phyloP scores from a whole-genome alignment of 78 protist species.

The Guillardia theta region DNA sequence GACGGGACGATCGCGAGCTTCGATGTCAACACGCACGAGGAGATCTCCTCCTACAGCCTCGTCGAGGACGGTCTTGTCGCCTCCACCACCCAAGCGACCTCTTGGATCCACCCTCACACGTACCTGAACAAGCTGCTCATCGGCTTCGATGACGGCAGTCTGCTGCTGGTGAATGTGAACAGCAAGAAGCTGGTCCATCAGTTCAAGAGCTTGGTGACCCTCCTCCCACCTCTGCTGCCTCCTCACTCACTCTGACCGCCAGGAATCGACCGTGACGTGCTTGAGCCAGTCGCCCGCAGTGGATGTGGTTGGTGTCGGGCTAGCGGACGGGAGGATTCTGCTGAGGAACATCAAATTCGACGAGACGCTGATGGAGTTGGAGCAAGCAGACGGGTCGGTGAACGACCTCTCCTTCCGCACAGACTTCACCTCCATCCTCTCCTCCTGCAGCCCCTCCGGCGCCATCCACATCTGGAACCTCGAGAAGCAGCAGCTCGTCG shows the following conservation, averaged over 20 bases:
- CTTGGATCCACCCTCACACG: slow-evolving; percentile 58
- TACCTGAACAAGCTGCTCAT: slow-evolving; percentile 78
- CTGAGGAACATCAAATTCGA: slow-evolving; percentile 64
- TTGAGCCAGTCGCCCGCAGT: slow-evolving; percentile 70
- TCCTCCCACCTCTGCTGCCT: not conserved
- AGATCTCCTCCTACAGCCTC: not conserved
- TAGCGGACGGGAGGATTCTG: slow-evolving; percentile 52
- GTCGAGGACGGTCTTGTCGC: not conserved
- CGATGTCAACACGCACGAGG: not conserved
- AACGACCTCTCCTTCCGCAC: slow-evolving; percentile 66
- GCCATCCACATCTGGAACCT: slow-evolving; percentile 64
- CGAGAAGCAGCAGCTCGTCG: slow-evolving; percentile 34
- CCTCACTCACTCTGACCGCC: too few species aligned
- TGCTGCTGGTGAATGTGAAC: slow-evolving; percentile 64
- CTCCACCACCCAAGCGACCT: not conserved
- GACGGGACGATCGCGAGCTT: not conserved
- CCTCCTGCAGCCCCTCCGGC: slow-evolving; percentile 39
- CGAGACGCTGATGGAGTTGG: slow-evolving; percentile 37
- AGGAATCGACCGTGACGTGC: not conserved
- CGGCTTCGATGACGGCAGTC: slow-evolving; percentile 51
- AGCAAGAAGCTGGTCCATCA: slow-evolving; percentile 50
- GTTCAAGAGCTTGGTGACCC: too few species aligned
- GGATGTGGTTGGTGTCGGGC: slow-evolving; percentile 77
- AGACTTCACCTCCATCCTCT: slow-evolving; percentile 51
- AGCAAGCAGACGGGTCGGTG: slow-evolving; percentile 55